phyloP scores from a whole-genome alignment of 2,329 filamentous ascomycete genomes.

The Aphanoascus verrucosus region DNA sequence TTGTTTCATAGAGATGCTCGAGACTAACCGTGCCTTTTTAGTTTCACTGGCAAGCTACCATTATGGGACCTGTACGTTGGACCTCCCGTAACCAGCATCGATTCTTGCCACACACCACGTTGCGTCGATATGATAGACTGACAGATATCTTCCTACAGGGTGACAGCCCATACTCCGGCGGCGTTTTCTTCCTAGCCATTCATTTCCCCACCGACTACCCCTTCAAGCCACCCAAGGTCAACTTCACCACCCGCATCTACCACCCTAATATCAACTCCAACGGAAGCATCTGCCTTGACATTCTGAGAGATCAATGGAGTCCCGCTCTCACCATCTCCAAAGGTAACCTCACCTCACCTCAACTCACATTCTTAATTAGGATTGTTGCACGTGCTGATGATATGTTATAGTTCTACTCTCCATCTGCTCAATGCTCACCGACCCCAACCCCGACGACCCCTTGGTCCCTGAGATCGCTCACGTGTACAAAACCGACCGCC shows the following conservation, averaged over 20 bases:
- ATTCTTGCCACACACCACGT: background rate
- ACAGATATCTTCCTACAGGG: conserved; percentile 43
- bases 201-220: conserved; percentile 99
- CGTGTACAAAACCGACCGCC: conserved; percentile 98
- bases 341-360: too few species aligned
- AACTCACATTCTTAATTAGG: conserved; percentile 15
- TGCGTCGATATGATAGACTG: background rate
- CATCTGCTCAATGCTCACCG: conserved; percentile 99
- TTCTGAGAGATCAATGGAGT: conserved; percentile 98
- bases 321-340: conserved; percentile 97
- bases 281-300: conserved; percentile 97
- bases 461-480: conserved; percentile 98
- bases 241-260: conserved; percentile 99
- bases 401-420: conserved; percentile 70
- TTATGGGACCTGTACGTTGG: conserved; percentile 94
- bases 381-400: conserved; percentile 4
- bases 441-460: conserved; percentile 97
- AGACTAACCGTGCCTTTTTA: conserved; percentile 32
- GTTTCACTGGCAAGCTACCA: conserved; percentile 99
- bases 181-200: conserved; percentile 97
- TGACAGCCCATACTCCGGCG: conserved; percentile 94
- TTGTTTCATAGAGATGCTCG: background rate
- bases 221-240: conserved; percentile 99
- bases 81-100: conserved; percentile 18
- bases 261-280: conserved; percentile 99